phyloP scores from a whole-genome alignment of 2,329 filamentous ascomycete genomes.

The Aspergillus vadensis region DNA sequence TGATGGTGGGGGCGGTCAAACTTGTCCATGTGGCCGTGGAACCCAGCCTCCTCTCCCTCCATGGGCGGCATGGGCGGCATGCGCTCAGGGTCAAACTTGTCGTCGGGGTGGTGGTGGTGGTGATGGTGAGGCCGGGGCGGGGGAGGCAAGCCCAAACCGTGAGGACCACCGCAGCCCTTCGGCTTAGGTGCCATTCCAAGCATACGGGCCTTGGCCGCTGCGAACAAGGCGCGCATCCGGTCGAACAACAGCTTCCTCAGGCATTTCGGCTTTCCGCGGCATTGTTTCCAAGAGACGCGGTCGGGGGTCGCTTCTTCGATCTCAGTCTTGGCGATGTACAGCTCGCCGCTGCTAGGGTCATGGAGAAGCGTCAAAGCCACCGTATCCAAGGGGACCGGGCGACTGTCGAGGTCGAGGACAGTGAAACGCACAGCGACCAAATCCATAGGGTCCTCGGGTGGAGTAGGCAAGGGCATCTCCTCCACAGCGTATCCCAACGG shows the following conservation, averaged over 20 bases:
- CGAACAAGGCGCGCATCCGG: conserved; percentile 43
- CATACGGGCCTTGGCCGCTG: conserved; percentile 41
- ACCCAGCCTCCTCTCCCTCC: conserved; percentile 17
- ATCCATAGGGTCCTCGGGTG: conserved; percentile 36
- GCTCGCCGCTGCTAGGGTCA: conserved; percentile 33
- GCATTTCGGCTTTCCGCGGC: conserved; percentile 44
- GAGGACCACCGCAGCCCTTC: conserved; percentile 33
- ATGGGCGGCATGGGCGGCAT: conserved; percentile 4
- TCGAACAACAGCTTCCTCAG: conserved; percentile 40
- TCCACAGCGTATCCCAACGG: conserved; percentile 48
- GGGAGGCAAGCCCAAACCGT: conserved; percentile 11
- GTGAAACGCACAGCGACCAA: conserved; percentile 47
- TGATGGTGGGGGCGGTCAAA: conserved; percentile 25
- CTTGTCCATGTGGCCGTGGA: not conserved
- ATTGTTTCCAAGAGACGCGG: conserved; percentile 45
- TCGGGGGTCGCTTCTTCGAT: conserved; percentile 42
- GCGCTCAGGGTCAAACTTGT: conserved; percentile 12
- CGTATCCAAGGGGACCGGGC: conserved; percentile 49
- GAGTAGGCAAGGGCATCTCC: conserved; percentile 34
- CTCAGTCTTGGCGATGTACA: conserved; percentile 41
- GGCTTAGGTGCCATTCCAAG: conserved; percentile 33
- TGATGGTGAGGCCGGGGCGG: conserved; percentile 15
- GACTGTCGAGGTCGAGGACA: conserved; percentile 46
- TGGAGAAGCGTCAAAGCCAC: conserved; percentile 44
- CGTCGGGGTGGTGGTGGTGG: conserved; percentile 12